A percentile compares a stretch with the other conserved stretches of the same genome.
Evolutionary conservation across 2,329 filamentous ascomycete species (phyloP).

Genomic region (Fusarium sp.): DNA sequence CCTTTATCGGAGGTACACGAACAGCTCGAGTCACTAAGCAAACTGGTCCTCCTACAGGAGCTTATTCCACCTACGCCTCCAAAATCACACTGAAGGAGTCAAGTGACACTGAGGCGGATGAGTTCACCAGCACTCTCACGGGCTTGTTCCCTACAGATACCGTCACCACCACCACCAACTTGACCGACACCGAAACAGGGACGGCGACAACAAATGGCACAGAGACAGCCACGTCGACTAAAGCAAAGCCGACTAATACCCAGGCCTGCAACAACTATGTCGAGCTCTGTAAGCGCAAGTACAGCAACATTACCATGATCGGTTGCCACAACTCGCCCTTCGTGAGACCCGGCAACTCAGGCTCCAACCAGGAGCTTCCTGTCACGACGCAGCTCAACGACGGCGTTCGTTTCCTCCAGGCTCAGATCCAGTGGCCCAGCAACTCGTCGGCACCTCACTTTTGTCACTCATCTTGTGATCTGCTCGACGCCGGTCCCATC

Average conservation of each 20-base stretch:
- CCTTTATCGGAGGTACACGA: slow-evolving; percentile 57
- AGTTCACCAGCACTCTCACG: slow-evolving; percentile 62
- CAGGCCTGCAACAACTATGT: slow-evolving; percentile 85
- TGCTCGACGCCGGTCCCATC: slow-evolving; percentile 86
- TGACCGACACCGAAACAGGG: slow-evolving; percentile 56
- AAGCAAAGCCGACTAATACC: slow-evolving; percentile 74
- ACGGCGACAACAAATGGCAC: slow-evolving; percentile 53
- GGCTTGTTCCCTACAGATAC: slow-evolving; percentile 58
- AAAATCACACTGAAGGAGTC: slow-evolving; percentile 43
- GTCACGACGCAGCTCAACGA: slow-evolving; percentile 84
- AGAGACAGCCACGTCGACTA: slow-evolving; percentile 45
- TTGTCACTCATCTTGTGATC: slow-evolving; percentile 87
- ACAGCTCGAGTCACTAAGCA: slow-evolving; percentile 57
- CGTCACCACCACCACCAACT: slow-evolving; percentile 55
- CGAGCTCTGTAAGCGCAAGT: slow-evolving; percentile 83
- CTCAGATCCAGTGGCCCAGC: slow-evolving; percentile 72
- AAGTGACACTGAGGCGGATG: slow-evolving; percentile 38
- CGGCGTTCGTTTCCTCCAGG: slow-evolving; percentile 77
- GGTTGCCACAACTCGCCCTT: slow-evolving; percentile 89
- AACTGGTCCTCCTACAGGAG: slow-evolving; percentile 50
- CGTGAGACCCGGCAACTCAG: slow-evolving; percentile 77
- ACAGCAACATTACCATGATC: slow-evolving; percentile 86
- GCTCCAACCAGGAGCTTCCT: slow-evolving; percentile 80
- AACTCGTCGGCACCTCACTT: slow-evolving; percentile 75
- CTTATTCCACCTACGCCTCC: slow-evolving; percentile 46